Base-by-base conservation (phyloP, 768 basidiomycete genomes). In the Auriscalpium orientale region DNA sequence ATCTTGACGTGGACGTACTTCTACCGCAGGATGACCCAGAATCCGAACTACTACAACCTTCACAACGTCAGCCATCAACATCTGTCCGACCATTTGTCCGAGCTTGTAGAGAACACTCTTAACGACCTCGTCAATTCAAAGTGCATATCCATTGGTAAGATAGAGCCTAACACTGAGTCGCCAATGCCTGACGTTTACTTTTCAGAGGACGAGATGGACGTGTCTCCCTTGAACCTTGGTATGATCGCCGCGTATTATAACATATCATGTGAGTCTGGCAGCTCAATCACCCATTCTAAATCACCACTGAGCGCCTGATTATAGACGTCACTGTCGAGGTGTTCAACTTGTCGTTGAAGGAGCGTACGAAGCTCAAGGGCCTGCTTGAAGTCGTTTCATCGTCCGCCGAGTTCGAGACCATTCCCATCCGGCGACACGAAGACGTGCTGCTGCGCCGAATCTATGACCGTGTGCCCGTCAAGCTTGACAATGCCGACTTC, bases 191-290 rank as follows among this genome's bases (percentile, higher is more conserved):
- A 58, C 9, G 33, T 15, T 49, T 9, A 46, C 38, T 57, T 37
- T 50, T 60, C 58, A 85, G 89, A 91, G 76, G 93, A 95, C 59
- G 94, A 97, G 68, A 93, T 95, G 87, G 92, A 95, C 60, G 81
- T 91, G 1, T 82, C 85, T 3, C 84, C 94, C 1, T 82, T 98
- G 64, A 99, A 98, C 71, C 76, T 98, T 38, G 97, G 97, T 56
- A 97, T 98, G 94, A 98, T 99, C 64, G 97, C 95, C 0, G 93
- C 95, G 0, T 94, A 93, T 73, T 95, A 93, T 70, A 91, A 93
- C 65, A 94, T 94, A 44, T 93, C 90, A 54, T 91, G 89, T 89
- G 61, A 67, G 87, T 76, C 7, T 15, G 21, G 49, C 40, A 28
- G 37, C 10, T 50, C 15, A 10, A 11, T 13, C 13, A 11, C 45